Base-by-base conservation (phyloP, 225 moss, liverwort and hornwort genomes). In the Sphagnum contortum region DNA sequence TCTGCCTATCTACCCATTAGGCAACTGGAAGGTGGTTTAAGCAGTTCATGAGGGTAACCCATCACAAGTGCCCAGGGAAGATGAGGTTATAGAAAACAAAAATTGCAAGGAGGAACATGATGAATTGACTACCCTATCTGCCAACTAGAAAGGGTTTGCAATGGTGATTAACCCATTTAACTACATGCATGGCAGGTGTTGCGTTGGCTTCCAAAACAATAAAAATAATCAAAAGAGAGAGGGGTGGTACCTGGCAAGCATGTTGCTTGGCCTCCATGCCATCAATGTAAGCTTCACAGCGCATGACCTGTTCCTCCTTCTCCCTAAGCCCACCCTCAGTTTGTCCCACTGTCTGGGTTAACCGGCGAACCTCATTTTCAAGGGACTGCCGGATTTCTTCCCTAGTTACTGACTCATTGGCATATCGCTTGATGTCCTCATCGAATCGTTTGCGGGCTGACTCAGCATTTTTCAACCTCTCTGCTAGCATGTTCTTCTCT, bases 231-330 rank as follows among this genome's bases (percentile, higher is more conserved):
- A 29, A 29, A 52, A 52, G 52, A 5, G 52, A 5, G 59, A 45
- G 59, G 29, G 59, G 45, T 60, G 48, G 48, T 68, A 98, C 96
- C 96, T 98, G 98, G 75, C 93, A 99, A 64, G 91, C 89, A 82
- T 99, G 98, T 71, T 93, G 65, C 76, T 93, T 99, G 48, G 98
- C 86, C 83, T 99, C 98, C 93, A 99, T 93, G 59, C 98, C 91
- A 73, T 99, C 98, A 60, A 99, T 99, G 59, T 99, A 99, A 45
- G 93, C 91, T 84, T 93, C 98, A 69, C 98, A 99, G 54, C 98
- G 89, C 89, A 99, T 89, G 50, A 99, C 91, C 76, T 99, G 98
- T 72, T 93, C 93, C 77, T 99, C 98, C 73, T 99, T 99, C 73
- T 99, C 98, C 67, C 98, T 83, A 44, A 99, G 77, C 48, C 93